Evolutionary conservation across 2,329 filamentous ascomycete genomes (phyloP).

Genomic region (Scedosporium minutisporum): DNA sequence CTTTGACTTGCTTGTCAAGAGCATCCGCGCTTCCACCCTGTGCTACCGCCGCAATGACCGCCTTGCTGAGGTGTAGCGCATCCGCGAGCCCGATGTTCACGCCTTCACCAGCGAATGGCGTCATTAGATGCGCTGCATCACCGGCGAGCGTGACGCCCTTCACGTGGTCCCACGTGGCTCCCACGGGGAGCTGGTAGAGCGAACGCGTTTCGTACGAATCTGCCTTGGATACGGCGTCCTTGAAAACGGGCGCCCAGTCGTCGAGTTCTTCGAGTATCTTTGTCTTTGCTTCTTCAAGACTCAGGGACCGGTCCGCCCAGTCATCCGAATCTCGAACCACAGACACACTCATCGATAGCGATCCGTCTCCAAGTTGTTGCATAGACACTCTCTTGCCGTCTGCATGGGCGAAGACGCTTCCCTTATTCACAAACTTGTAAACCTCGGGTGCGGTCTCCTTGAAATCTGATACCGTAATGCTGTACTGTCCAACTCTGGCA

Average conservation of each 20-base stretch:
- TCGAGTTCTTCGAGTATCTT: conserved; percentile 25
- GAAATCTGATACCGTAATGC: conserved; percentile 30
- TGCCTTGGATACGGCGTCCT: conserved; percentile 29
- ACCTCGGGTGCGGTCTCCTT: conserved; percentile 32
- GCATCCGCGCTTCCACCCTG: conserved; percentile 12
- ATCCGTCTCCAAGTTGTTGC: conserved; percentile 37
- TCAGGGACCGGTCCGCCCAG: conserved; percentile 22
- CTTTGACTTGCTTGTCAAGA: conserved; percentile 23
- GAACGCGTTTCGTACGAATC: conserved; percentile 23
- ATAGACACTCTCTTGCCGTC: conserved; percentile 30
- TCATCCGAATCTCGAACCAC: conserved; percentile 27
- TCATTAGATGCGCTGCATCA: conserved; percentile 52
- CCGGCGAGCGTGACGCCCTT: conserved; percentile 45
- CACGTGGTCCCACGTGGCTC: conserved; percentile 34
- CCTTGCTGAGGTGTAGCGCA: conserved; percentile 35
- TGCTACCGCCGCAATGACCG: conserved; percentile 24
- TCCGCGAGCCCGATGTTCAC: conserved; percentile 50
- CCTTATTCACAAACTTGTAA: conserved; percentile 33
- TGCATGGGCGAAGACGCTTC: conserved; percentile 32
- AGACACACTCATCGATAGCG: conserved; percentile 28
- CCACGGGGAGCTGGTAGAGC: conserved; percentile 44
- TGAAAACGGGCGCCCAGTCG: conserved; percentile 33
- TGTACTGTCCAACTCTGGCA: conserved; percentile 32
- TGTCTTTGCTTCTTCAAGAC: conserved; percentile 27
- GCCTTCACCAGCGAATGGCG: conserved; percentile 47